These are phyloP conservation scores for Plantago lanceolata DNA, from an alignment of 305 asterid species.

Conservation along the genomic window DNA sequence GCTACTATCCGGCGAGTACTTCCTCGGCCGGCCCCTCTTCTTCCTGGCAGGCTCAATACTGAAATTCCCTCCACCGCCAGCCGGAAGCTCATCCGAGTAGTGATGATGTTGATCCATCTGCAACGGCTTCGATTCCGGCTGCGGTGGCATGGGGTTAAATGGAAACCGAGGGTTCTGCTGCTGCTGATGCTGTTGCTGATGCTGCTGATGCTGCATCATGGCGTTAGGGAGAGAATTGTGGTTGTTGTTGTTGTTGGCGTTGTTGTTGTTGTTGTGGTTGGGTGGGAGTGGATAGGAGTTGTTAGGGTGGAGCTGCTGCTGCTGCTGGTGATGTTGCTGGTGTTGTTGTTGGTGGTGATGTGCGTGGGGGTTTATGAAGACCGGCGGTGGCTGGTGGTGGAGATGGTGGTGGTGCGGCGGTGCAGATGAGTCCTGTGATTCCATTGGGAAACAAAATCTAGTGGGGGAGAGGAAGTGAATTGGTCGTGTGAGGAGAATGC, in stretches of 20 bases:
- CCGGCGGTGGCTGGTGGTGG: slow-evolving; percentile 32
- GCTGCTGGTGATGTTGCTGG: slow-evolving; percentile 26
- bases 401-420: slow-evolving; percentile 40
- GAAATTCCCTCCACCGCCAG: slow-evolving; percentile 25
- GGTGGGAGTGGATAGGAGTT: slow-evolving; percentile 30
- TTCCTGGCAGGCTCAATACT: slow-evolving; percentile 54
- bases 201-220: too few species aligned
- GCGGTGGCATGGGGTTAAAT: slow-evolving; percentile 35
- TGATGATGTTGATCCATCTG: slow-evolving; percentile 35
- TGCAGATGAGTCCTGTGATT: slow-evolving; percentile 52
- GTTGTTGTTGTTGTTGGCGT: slow-evolving; percentile 13
- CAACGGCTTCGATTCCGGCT: slow-evolving; percentile 14
- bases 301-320: slow-evolving; percentile 29
- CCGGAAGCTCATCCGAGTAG: slow-evolving; percentile 46
- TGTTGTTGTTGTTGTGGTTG: slow-evolving; percentile 28
- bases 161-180: slow-evolving; percentile 49
- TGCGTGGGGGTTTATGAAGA: slow-evolving; percentile 34
- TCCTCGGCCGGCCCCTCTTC: slow-evolving; percentile 77
- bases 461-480: too few species aligned
- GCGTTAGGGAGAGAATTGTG: slow-evolving; percentile 24
- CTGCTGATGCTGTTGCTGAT: slow-evolving; percentile 26
- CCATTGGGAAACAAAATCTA: slow-evolving; percentile 25
- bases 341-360: slow-evolving; percentile 28
- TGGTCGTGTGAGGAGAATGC: neutral
- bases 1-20: slow-evolving; percentile 64